phyloP scores from a whole-genome alignment of 129 eudicot species.

The Flaveria brownii region DNA sequence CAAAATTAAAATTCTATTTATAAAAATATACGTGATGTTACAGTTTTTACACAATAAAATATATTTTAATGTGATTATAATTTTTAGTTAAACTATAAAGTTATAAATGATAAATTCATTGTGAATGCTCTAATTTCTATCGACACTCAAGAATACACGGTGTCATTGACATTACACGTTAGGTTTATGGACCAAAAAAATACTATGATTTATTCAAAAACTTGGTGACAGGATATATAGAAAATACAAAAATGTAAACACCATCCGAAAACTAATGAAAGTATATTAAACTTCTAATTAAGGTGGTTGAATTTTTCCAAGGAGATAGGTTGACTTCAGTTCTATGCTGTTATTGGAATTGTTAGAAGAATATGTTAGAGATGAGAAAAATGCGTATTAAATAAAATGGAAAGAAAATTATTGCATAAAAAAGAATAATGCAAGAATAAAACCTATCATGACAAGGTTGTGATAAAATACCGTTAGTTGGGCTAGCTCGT shows the following conservation, averaged over 20 bases:
- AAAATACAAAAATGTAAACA: background rate
- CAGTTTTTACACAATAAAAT: too few species aligned
- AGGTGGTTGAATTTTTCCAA: conserved; percentile 16
- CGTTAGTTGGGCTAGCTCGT: background rate
- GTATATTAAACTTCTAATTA: background rate
- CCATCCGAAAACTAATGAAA: background rate
- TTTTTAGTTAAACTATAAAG: too few species aligned
- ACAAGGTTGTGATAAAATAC: background rate
- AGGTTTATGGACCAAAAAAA: background rate
- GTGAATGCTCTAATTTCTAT: too few species aligned
- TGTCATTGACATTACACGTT: too few species aligned
- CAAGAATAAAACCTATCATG: background rate
- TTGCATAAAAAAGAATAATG: background rate
- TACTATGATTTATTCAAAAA: background rate
- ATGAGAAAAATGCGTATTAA: background rate
- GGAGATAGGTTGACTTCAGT: conserved; percentile 8
- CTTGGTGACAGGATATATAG: background rate
- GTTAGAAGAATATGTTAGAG: too few species aligned
- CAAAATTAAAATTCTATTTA: too few species aligned
- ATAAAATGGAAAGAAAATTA: background rate
- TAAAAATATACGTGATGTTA: too few species aligned
- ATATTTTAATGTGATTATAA: too few species aligned
- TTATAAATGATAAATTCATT: too few species aligned
- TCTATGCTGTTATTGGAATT: background rate
- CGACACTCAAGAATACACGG: too few species aligned